Evolutionary conservation across 306 rosid species (phyloP), one percentile per base, ranked within the genome.

Genomic region (Inga leiocalycina): DNA sequence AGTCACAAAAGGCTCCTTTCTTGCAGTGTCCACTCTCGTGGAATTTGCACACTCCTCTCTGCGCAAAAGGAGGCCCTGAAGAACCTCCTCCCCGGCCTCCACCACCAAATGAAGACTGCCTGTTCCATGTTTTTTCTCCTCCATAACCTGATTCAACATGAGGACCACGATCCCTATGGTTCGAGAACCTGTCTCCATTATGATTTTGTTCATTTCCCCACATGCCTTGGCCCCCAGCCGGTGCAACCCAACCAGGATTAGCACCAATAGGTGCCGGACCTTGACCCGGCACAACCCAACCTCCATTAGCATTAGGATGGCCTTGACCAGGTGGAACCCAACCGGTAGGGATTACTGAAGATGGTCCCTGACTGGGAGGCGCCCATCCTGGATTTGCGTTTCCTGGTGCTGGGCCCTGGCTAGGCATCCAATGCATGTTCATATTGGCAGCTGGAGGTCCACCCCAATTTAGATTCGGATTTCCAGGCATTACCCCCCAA

Each of bases 21-120:
- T 82, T 91, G 93, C 99, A 97, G 78, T 85, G 97, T 68, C 99
- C 99, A 87, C 89, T 86, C 87, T 89, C 94, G 75, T 92, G 86
- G 89, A 41, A 97, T 80, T 74, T 91, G 93, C 99, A 97, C 59
- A 94, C 87, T 83, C 88, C 89, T 80, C 94, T 91, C 72, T 89
- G 97, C 64, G 91, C 94, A n/a, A 83, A 84, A n/a, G 97, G 84
- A 79, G 89, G 87, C 87, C 98, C 87, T 20, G 93, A 84, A 74
- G 92, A 86, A 85, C 87, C 91, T 51, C 87, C 91, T 51, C 98
- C 98, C 57, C 97, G 87, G 39, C 90, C 89, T 16, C 83, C 92
- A 9, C 87, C 77, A 59, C 89, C 89, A 79, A 87, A 94, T 11
- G 98, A 86, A 41, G 92, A 80, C 84, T 92, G 98, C 51, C 93